phyloP scores from a whole-genome alignment of 768 basidiomycete species.

The Scleroderma citrinum region DNA sequence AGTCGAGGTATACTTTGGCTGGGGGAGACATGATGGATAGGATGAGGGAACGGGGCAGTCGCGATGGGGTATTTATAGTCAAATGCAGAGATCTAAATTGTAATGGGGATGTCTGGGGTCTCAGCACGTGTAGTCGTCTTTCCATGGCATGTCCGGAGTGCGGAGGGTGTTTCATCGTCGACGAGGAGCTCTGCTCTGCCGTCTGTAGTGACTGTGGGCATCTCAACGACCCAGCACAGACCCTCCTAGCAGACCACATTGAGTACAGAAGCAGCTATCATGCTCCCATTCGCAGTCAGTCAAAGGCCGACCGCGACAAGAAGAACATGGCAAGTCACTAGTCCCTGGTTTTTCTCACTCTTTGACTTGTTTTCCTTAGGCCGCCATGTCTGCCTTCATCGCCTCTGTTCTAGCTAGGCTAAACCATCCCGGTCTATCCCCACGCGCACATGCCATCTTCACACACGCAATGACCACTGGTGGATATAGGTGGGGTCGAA shows the following conservation, averaged over 20 bases:
- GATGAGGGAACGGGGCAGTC: constrained; percentile 8
- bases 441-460: constrained; percentile 65
- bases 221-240: constrained; percentile 58
- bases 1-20: constrained; percentile 35
- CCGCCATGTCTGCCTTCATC: constrained; percentile 60
- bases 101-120: constrained; percentile 20
- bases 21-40: constrained; percentile 44
- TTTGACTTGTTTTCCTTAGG: constrained; percentile 34
- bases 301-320: constrained; percentile 56
- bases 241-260: constrained; percentile 46
- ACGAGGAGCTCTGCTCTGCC: constrained; percentile 51
- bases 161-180: constrained; percentile 44
- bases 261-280: constrained; percentile 36
- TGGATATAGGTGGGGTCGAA: constrained; percentile 67
- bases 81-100: neutral
- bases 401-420: constrained; percentile 53
- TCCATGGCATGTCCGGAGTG: constrained; percentile 44
- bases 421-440: constrained; percentile 51
- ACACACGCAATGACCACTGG: constrained; percentile 57
- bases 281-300: constrained; percentile 49
- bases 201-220: constrained; percentile 71
- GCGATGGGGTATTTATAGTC: constrained; percentile 30
- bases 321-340: constrained; percentile 51
- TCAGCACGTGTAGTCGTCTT: neutral
- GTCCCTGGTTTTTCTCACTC: constrained; percentile 6